Evolutionary conservation across 257 asterid species (phyloP).

Genomic region (Apocynum venetum): DNA sequence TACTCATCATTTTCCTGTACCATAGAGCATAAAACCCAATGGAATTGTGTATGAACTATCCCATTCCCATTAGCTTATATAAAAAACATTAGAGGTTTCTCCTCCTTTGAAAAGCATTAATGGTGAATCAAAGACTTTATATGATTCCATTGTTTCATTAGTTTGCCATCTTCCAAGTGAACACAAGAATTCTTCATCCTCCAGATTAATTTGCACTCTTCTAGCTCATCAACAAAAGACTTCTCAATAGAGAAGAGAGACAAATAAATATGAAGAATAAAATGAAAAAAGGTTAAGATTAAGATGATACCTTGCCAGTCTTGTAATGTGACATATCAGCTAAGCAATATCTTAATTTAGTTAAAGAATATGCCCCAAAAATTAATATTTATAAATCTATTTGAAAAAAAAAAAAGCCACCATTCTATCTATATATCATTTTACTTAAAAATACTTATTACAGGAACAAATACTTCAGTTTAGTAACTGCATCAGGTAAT

Average conservation of each 20-base stretch:
- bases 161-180: not conserved
- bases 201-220: not conserved
- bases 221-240: not conserved
- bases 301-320: constrained; percentile 72
- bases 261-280: not conserved
- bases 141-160: not conserved
- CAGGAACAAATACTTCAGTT: not conserved
- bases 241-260: constrained; percentile 1
- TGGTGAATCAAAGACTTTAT: not conserved
- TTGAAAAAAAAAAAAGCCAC: not conserved
- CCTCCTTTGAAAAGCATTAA: not conserved
- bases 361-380: constrained; percentile 23
- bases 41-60: not conserved
- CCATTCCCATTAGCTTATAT: not conserved
- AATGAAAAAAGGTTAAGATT: constrained; percentile 1
- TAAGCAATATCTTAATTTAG: constrained; percentile 73
- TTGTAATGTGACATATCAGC: constrained; percentile 98
- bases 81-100: not conserved
- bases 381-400: not conserved
- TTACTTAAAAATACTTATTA: not conserved
- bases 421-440: not conserved
- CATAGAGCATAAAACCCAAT: not conserved
- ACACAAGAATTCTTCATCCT: not conserved
- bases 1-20: not conserved
- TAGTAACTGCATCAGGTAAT: not conserved